A percentile compares a stretch with the other conserved stretches of the same genome.
Evolutionary conservation across 352 stramenopile genomes (phyloP).

Genomic region (Phytophthora pistaciae): DNA sequence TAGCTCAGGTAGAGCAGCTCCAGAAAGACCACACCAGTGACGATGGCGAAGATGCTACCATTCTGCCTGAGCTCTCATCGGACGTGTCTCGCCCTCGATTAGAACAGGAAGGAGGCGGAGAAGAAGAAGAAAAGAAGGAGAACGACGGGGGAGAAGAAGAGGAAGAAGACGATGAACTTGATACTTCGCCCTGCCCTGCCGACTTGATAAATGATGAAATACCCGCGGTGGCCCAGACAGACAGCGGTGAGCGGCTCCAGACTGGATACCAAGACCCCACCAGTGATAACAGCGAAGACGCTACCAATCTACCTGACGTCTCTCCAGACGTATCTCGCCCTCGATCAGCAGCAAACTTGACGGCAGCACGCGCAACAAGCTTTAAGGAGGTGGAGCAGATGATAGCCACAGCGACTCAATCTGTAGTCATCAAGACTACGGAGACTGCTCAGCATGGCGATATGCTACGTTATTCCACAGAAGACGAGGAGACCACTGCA

Average conservation of each 20-base stretch:
- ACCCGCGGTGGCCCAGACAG: neutral
- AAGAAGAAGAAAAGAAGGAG: neutral
- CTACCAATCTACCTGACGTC: neutral
- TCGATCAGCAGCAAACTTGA: neutral
- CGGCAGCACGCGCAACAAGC: conserved; percentile 6
- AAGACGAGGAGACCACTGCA: neutral
- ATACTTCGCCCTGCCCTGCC: neutral
- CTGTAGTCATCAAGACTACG: neutral
- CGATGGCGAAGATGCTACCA: neutral
- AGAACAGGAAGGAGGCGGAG: neutral
- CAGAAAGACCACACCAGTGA: neutral
- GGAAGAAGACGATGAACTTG: neutral
- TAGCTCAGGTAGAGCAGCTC: neutral
- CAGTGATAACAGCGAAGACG: neutral
- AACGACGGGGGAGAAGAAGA: neutral
- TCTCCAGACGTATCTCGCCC: neutral
- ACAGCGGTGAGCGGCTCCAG: neutral
- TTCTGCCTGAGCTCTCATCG: neutral
- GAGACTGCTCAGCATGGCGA: neutral
- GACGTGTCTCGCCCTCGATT: neutral
- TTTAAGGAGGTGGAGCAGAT: conserved; percentile 3
- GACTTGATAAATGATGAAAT: neutral
- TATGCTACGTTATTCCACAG: neutral
- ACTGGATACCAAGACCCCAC: neutral
- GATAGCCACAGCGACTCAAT: conserved; percentile 16